Conservation (phyloP, 73 alveolate genomes). For the Breviolum minutum region DNA sequence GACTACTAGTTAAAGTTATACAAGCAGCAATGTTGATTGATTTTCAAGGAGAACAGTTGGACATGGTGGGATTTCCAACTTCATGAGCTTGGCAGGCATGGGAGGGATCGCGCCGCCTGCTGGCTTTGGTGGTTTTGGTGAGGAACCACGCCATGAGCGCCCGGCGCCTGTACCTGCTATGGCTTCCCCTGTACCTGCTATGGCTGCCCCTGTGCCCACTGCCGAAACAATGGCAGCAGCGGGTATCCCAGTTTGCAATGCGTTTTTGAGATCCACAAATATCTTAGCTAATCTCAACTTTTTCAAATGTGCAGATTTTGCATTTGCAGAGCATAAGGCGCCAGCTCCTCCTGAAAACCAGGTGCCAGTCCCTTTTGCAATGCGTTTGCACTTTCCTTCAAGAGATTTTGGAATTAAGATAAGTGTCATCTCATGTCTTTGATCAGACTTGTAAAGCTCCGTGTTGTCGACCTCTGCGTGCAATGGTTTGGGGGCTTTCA, state of each 20-base stretch:
- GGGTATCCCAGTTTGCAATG: neutral
- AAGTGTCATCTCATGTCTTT: no score
- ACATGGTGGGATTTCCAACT: no score
- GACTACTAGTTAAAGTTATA: neutral
- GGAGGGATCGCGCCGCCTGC: slow-evolving; percentile 64
- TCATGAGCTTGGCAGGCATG: neutral
- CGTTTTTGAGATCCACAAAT: neutral
- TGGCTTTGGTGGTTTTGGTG: neutral
- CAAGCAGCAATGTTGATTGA: neutral
- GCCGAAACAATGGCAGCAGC: neutral
- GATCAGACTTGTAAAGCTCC: neutral
- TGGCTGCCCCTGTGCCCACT: neutral
- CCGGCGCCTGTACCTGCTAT: neutral
- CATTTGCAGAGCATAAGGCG: neutral
- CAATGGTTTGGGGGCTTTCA: no score
- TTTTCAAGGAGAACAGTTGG: neutral
- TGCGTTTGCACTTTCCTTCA: neutral
- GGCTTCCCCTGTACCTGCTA: neutral
- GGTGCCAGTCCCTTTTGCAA: neutral
- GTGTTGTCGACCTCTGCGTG: neutral
- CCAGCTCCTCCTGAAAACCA: slow-evolving; percentile 7
- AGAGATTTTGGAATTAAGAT: no score
- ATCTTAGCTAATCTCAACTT: no score
- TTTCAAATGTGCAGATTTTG: no score
- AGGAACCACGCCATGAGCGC: neutral